Evolutionary conservation across 805 yeast species (phyloP).

Genomic region (Lipomyces lipofer): DNA sequence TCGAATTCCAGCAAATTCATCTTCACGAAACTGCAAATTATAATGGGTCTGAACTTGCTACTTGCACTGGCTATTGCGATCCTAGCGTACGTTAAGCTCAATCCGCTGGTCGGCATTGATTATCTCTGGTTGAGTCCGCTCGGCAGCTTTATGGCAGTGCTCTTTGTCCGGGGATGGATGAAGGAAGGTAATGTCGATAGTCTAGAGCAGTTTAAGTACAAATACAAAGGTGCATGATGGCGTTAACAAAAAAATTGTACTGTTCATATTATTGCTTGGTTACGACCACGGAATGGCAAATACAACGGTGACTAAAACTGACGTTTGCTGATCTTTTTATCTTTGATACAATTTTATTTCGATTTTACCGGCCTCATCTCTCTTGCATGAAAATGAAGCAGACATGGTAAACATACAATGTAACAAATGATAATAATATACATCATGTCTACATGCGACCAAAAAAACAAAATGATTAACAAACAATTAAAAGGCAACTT

Average conservation of each 20-base stretch:
- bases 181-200: slow-evolving; percentile 26
- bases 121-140: slow-evolving; percentile 28
- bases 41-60: slow-evolving; percentile 11
- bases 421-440: no score
- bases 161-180: slow-evolving; percentile 27
- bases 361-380: no score
- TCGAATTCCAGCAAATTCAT: not conserved
- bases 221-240: slow-evolving; percentile 29
- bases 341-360: no score
- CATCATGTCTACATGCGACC: no score
- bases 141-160: slow-evolving; percentile 6
- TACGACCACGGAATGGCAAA: no score
- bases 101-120: slow-evolving; percentile 25
- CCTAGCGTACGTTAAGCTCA: slow-evolving; percentile 14
- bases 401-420: no score
- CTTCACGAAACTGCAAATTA: not conserved
- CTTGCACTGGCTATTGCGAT: slow-evolving; percentile 11
- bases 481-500: not conserved
- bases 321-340: no score
- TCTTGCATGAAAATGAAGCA: no score
- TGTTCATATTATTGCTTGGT: no score
- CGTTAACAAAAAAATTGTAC: no score
- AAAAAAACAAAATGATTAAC: not conserved
- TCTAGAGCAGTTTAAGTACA: slow-evolving; percentile 27
- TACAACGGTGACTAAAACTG: no score